Percentiles rank a stretch among this genome's conserved stretches.
These are phyloP conservation scores for Obba rivulosa DNA, from an alignment of 768 basidiomycete genomes.

Conservation along the genomic window DNA sequence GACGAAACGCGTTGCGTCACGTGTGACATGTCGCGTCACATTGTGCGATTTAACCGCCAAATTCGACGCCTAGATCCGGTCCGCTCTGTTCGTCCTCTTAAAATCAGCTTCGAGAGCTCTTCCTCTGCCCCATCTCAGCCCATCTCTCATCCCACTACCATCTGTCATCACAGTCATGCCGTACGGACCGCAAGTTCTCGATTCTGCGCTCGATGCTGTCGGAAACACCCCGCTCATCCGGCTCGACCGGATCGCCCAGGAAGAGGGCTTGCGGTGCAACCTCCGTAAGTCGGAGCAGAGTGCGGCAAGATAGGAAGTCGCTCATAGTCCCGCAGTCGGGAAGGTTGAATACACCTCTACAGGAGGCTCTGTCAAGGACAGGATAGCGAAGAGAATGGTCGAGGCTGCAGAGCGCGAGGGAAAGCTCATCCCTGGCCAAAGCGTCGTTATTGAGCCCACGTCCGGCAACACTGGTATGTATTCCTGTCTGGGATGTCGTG, in stretches of 20 bases:
- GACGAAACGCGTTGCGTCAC: neutral
- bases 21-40: slow-evolving; percentile 2
- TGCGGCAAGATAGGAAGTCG: neutral
- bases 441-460: slow-evolving; percentile 92
- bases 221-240: slow-evolving; percentile 90
- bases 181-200: slow-evolving; percentile 45
- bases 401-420: slow-evolving; percentile 90
- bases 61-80: neutral
- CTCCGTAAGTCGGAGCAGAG: slow-evolving; percentile 55
- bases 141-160: neutral
- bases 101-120: neutral
- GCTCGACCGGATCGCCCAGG: slow-evolving; percentile 70
- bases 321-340: slow-evolving; percentile 47
- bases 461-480: slow-evolving; percentile 88
- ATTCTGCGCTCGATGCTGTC: slow-evolving; percentile 78
- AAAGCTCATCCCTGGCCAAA: slow-evolving; percentile 77
- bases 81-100: neutral
- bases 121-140: neutral
- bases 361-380: slow-evolving; percentile 93
- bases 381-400: slow-evolving; percentile 96
- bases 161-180: slow-evolving; percentile 22
- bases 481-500: neutral
- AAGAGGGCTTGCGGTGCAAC: slow-evolving; percentile 82
- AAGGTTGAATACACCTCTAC: slow-evolving; percentile 89
- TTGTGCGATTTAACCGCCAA: slow-evolving; percentile 5